Conservation (phyloP, 2,329 filamentous ascomycete genomes). For the Epichloe gansuensis region DNA sequence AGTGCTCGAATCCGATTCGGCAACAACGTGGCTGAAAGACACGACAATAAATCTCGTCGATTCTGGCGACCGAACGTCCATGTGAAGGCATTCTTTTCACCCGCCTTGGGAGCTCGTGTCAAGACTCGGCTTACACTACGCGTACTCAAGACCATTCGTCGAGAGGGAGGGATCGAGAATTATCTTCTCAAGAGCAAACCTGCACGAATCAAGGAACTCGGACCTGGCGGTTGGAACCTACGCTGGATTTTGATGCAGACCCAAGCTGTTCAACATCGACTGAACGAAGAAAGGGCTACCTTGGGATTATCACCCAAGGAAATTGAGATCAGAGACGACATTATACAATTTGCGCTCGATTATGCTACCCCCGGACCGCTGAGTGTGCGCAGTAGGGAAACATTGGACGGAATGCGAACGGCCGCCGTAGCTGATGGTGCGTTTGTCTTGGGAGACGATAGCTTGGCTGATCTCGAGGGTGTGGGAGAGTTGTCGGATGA, state of each 20-base stretch:
- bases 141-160: conserved; percentile 64
- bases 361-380: conserved; percentile 28
- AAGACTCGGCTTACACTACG: conserved; percentile 56
- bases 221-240: conserved; percentile 79
- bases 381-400: conserved; percentile 21
- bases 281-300: conserved; percentile 48
- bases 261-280: conserved; percentile 47
- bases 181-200: conserved; percentile 77
- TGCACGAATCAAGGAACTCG: conserved; percentile 69
- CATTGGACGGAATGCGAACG: conserved; percentile 25
- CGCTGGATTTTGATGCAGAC: conserved; percentile 85
- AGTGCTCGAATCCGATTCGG: conserved; percentile 60
- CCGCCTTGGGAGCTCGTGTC: conserved; percentile 47
- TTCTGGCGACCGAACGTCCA: conserved; percentile 66
- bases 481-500: conserved; percentile 28
- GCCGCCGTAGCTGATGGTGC: conserved; percentile 33
- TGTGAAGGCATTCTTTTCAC: conserved; percentile 53
- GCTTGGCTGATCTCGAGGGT: conserved; percentile 24
- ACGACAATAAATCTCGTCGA: conserved; percentile 58
- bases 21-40: conserved; percentile 60
- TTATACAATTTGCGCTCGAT: conserved; percentile 29
- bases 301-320: conserved; percentile 44
- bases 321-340: conserved; percentile 22
- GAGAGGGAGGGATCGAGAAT: conserved; percentile 78
- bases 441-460: conserved; percentile 33